Percentiles rank a stretch among this genome's conserved stretches.
Conservation (phyloP, 2,329 filamentous ascomycete genomes). For the Fusarium coicis region DNA sequence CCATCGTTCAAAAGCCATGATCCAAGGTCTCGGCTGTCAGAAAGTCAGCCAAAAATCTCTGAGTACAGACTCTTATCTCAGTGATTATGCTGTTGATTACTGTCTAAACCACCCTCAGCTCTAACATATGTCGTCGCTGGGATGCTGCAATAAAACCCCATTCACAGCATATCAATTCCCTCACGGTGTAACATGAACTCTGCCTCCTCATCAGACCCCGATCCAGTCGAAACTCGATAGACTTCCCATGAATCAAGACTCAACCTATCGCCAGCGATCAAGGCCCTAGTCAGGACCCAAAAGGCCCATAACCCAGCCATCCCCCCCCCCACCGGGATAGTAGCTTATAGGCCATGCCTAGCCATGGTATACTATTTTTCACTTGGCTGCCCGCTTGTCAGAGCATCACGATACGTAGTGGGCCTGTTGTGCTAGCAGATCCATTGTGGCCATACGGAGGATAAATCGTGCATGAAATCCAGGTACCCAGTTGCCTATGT, state of each 20-base stretch:
- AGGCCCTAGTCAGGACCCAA: slow-evolving; percentile 25
- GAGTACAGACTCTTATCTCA: background rate
- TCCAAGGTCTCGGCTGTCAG: slow-evolving; percentile 9
- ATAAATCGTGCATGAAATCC: slow-evolving; percentile 37
- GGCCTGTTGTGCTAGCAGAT: slow-evolving; percentile 42
- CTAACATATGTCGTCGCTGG: background rate
- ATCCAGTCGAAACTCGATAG: slow-evolving; percentile 30
- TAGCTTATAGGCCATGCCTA: background rate
- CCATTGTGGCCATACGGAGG: slow-evolving; percentile 42
- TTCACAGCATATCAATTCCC: background rate
- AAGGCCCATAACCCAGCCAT: slow-evolving; percentile 38
- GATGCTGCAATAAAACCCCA: background rate
- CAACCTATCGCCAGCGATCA: slow-evolving; percentile 26
- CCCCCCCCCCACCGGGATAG: slow-evolving; percentile 26
- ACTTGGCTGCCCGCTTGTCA: slow-evolving; percentile 19
- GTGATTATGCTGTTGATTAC: background rate
- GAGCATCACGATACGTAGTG: slow-evolving; percentile 42
- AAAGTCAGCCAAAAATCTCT: background rate
- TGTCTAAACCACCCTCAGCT: background rate
- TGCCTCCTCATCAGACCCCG: background rate
- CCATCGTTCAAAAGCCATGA: slow-evolving; percentile 27
- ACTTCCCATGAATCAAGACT: slow-evolving; percentile 31
- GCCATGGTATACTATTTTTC: slow-evolving; percentile 17
- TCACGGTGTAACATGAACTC: background rate
- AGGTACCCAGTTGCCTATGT: slow-evolving; percentile 39